Evolutionary conservation across 352 stramenopile genomes (phyloP).

Genomic region (Phytopythium vexans): DNA sequence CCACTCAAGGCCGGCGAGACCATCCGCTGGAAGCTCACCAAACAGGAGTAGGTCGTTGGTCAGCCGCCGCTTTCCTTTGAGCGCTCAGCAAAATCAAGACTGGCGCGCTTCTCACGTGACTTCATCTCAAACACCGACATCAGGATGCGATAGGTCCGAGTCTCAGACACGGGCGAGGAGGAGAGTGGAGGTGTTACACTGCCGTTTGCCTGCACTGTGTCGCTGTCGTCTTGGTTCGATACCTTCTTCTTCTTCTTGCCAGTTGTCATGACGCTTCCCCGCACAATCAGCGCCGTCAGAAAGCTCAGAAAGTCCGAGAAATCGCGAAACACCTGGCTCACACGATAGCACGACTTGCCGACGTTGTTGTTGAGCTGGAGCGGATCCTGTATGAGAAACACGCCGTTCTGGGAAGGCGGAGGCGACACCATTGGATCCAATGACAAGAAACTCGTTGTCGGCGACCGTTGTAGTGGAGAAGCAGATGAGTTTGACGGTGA

Average conservation of each 20-base stretch:
- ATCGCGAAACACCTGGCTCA: constrained; percentile 79
- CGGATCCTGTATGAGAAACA: constrained; percentile 72
- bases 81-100: constrained; percentile 30
- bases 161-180: not conserved
- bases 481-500: constrained; percentile 1
- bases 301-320: constrained; percentile 85
- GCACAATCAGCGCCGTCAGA: constrained; percentile 76
- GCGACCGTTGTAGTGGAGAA: not conserved
- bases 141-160: constrained; percentile 48
- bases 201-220: constrained; percentile 1
- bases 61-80: constrained; percentile 5
- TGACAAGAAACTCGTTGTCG: constrained; percentile 3
- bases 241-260: constrained; percentile 39
- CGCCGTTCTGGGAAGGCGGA: constrained; percentile 28
- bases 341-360: constrained; percentile 79
- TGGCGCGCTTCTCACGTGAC: constrained; percentile 41
- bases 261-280: constrained; percentile 66
- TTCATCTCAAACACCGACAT: constrained; percentile 69
- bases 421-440: not conserved
- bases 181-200: constrained; percentile 1
- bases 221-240: constrained; percentile 1
- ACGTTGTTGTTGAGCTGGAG: constrained; percentile 76
- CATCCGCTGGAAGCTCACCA: constrained; percentile 84
- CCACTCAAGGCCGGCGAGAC: constrained; percentile 92
- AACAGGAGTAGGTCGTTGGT: not conserved